Evolutionary conservation across 2,329 filamentous ascomycete genomes (phyloP), one percentile per base, ranked within the genome.

Genomic region (Macroventuria anomochaeta): DNA sequence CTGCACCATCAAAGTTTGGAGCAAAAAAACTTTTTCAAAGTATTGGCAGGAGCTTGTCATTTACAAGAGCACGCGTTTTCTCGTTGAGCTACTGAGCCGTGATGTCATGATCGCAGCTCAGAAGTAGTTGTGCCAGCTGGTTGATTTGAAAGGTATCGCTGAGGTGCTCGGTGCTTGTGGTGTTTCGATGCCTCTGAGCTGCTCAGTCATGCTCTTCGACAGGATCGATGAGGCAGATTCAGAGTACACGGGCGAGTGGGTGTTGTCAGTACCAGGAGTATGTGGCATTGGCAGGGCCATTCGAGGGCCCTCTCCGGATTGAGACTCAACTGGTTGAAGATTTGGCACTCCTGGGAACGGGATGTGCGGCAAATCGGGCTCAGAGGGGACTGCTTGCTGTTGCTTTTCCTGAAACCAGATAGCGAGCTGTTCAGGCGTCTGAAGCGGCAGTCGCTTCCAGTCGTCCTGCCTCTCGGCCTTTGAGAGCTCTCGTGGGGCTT

Each of bases 391-490:
- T 25, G 34, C 41, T 25, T 58, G 38, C 11, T 28, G 46, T 46
- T 55, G 15, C 46, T 60, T 61, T 25, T 61, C 57, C 21, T 44
- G 48, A 28, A 64, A 61, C 67, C 67, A 70, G 5, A 28, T 48
- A 5, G 36, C 21, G 15, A 70, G 52, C n/a, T 70, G 58, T 25
- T 65, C 52, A 25, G 33, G 51, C 3, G 63, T 62, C 21, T 46
- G 52, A 17, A 69, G 48, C 28, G 64, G 63, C 25, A 60, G 56
- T 13, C 50, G 62, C 52, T 57, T 64, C 66, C 65, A 68, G 18
- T 67, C 61, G 2, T 61, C 58, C 17, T 66, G 58, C 39, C 57
- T 64, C 12, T 68, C 64, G 2, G 51, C 46, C 43, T 69, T 69
- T 15, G 66, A 62, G 32, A 48, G 56, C n/a, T 58, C 50, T 15